phyloP scores from a whole-genome alignment of 495 filamentous ascomycete genomes.

The Staphylotrichum longicolle region DNA sequence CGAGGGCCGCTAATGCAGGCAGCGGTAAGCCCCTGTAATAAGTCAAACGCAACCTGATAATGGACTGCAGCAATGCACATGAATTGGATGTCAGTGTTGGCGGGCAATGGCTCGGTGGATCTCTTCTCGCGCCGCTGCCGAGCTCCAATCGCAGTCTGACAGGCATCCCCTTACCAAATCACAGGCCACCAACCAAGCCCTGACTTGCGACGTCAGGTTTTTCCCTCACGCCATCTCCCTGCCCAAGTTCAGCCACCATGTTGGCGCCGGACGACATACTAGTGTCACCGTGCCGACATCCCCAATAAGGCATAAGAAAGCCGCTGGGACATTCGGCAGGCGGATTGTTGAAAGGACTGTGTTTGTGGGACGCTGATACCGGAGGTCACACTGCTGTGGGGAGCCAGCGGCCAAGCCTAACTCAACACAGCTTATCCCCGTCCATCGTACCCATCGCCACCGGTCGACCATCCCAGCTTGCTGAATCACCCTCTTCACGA shows the following conservation, averaged over 20 bases:
- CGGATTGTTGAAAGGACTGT: too few relatives aligned
- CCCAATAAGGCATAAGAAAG: not conserved
- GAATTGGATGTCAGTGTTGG: not conserved
- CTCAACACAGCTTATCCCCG: too few relatives aligned
- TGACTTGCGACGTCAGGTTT: not conserved
- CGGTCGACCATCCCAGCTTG: too few relatives aligned
- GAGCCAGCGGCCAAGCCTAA: too few relatives aligned
- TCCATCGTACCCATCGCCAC: too few relatives aligned
- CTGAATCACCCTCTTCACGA: too few relatives aligned
- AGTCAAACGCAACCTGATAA: not conserved
- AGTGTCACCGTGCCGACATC: too few relatives aligned
- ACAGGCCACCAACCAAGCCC: not conserved
- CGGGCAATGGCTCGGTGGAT: not conserved
- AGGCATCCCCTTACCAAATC: not conserved
- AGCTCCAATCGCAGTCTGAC: not conserved
- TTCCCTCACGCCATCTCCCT: not conserved
- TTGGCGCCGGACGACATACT: not conserved
- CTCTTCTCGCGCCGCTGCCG: not conserved
- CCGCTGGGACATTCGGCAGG: not conserved
- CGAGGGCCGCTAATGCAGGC: slow-evolving; percentile 18
- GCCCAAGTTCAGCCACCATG: not conserved
- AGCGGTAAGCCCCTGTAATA: slow-evolving; percentile 13
- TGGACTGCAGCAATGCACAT: not conserved
- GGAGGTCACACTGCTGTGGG: too few relatives aligned
- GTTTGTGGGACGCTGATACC: too few relatives aligned